These are phyloP conservation scores for Penicillium sp. DNA, from an alignment of 2,329 filamentous ascomycete species.

Conservation along the genomic window DNA sequence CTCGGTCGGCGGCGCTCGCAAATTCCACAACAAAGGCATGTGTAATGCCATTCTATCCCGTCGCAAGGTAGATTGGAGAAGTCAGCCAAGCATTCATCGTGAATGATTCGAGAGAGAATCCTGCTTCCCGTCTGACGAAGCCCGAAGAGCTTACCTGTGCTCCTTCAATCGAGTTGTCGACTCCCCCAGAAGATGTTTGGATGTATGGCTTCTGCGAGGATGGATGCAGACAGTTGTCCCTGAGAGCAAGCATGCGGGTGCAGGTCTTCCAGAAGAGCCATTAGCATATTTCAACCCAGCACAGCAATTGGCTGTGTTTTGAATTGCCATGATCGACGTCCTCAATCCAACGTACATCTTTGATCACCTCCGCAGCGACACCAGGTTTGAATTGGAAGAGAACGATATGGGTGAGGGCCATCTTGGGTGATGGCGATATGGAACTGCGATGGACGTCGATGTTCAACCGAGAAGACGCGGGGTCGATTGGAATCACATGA, in stretches of 20 bases:
- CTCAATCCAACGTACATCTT: conserved; percentile 50
- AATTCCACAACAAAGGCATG: conserved; percentile 71
- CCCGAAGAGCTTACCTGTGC: conserved; percentile 50
- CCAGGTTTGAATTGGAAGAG: conserved; percentile 63
- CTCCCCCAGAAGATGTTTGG: conserved; percentile 56
- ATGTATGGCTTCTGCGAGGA: conserved; percentile 60
- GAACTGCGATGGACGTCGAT: too few relatives aligned
- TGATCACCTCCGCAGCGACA: conserved; percentile 49
- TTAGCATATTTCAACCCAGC: not conserved
- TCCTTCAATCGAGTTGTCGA: conserved; percentile 61
- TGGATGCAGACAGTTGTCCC: conserved; percentile 59
- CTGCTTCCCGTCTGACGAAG: not conserved
- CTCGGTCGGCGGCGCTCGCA: conserved; percentile 59
- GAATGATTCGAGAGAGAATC: too few relatives aligned
- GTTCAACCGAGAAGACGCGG: too few relatives aligned
- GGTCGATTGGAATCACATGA: too few relatives aligned
- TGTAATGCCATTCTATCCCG: conserved; percentile 57
- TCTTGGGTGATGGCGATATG: too few relatives aligned
- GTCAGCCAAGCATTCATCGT: not conserved
- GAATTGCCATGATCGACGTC: not conserved
- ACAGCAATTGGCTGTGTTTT: not conserved
- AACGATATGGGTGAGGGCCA: conserved; percentile 67
- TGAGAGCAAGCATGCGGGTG: conserved; percentile 56
- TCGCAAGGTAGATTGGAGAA: not conserved
- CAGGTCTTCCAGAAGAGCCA: conserved; percentile 47